phyloP scores from a whole-genome alignment of 2,329 filamentous ascomycete species.

The Cladorrhinum sp. region DNA sequence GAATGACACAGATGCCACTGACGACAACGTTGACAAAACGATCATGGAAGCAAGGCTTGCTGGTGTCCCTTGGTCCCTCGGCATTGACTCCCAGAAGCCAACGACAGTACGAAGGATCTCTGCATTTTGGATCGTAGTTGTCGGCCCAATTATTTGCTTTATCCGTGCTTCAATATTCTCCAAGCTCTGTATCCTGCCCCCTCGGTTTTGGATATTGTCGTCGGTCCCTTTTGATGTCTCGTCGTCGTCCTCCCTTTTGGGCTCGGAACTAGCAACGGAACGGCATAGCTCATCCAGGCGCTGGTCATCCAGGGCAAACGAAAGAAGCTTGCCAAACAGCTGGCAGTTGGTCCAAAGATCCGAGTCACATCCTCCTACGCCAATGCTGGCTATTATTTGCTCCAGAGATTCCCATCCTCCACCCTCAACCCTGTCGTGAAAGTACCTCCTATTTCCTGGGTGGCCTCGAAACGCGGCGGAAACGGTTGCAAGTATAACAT shows the following conservation, averaged over 20 bases:
- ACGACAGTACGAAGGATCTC: slow-evolving; percentile 62
- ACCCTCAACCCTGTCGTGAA: slow-evolving; percentile 69
- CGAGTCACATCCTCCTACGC: slow-evolving; percentile 61
- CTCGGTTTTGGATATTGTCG: slow-evolving; percentile 4
- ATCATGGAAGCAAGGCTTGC: slow-evolving; percentile 58
- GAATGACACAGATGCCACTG: slow-evolving; percentile 58
- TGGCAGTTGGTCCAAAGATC: slow-evolving; percentile 68
- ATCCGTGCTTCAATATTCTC: slow-evolving; percentile 40
- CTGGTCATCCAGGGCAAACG: slow-evolving; percentile 78
- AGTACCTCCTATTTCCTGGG: slow-evolving; percentile 84
- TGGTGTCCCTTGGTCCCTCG: slow-evolving; percentile 42
- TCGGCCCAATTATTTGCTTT: slow-evolving; percentile 47
- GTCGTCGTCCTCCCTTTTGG: slow-evolving; percentile 1
- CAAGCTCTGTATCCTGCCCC: slow-evolving; percentile 18
- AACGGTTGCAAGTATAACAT: slow-evolving; percentile 69
- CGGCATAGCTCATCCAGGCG: slow-evolving; percentile 68
- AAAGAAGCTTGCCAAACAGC: slow-evolving; percentile 77
- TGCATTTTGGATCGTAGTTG: slow-evolving; percentile 55
- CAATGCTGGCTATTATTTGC: slow-evolving; percentile 66
- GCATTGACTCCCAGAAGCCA: slow-evolving; percentile 62
- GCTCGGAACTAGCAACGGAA: slow-evolving; percentile 35
- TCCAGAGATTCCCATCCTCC: slow-evolving; percentile 78
- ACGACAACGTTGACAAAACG: slow-evolving; percentile 61
- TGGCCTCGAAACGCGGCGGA: slow-evolving; percentile 74
- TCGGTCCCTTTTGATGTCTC: not conserved